These are phyloP conservation scores for Penicillium argentinense DNA, from an alignment of 495 filamentous ascomycete genomes.

Conservation along the genomic window DNA sequence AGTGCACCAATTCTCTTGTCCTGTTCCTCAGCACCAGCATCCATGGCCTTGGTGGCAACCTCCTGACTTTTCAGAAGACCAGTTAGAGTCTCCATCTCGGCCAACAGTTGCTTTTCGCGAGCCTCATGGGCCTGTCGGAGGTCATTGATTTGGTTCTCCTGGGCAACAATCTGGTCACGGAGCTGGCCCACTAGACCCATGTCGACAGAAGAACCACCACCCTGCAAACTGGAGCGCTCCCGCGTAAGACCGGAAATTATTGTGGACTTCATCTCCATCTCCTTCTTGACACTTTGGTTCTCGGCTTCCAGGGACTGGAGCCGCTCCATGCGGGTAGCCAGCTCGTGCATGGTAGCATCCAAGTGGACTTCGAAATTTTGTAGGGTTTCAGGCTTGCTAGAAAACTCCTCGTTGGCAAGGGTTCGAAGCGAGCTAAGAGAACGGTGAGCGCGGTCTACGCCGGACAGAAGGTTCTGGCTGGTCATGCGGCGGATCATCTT, in stretches of 20 bases:
- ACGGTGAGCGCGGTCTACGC: conserved; percentile 87
- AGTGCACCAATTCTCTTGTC: conserved; percentile 67
- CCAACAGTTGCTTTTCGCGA: conserved; percentile 71
- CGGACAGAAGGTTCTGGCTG: conserved; percentile 80
- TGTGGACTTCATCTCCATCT: conserved; percentile 93
- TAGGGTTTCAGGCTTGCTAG: conserved; percentile 75
- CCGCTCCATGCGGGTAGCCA: conserved; percentile 81
- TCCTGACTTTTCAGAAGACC: conserved; percentile 52
- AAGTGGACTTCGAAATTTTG: conserved; percentile 92
- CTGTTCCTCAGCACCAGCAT: conserved; percentile 50
- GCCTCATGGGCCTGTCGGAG: conserved; percentile 69
- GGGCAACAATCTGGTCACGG: conserved; percentile 82
- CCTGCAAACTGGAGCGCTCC: conserved; percentile 84
- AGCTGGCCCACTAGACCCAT: conserved; percentile 88
- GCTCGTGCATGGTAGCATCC: conserved; percentile 88
- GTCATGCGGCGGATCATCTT: conserved; percentile 87
- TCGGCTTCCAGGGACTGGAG: conserved; percentile 88
- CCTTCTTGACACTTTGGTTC: conserved; percentile 78
- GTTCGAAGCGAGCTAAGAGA: conserved; percentile 88
- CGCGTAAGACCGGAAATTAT: conserved; percentile 93
- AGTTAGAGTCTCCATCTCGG: conserved; percentile 67
- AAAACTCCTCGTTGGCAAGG: conserved; percentile 82
- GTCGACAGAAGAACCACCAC: conserved; percentile 77
- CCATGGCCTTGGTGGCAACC: conserved; percentile 40
- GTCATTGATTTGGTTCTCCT: conserved; percentile 73